Conservation (phyloP, 2,329 filamentous ascomycete species). For the Trichophyton simii region DNA sequence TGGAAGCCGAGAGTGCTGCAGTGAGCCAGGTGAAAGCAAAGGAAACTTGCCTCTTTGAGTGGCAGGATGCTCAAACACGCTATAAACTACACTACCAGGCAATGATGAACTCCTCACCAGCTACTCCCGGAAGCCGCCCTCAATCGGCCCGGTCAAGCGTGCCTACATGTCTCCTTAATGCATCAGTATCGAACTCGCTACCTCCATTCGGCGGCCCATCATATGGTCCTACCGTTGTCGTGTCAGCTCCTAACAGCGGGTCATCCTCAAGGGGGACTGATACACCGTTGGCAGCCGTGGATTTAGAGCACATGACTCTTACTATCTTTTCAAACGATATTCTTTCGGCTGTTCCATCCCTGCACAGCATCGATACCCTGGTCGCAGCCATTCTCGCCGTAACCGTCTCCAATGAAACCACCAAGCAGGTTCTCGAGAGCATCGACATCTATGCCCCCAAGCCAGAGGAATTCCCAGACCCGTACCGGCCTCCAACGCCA, state of each 20-base stretch:
- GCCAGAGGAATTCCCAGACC: constrained; percentile 7
- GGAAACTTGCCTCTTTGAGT: constrained; percentile 36
- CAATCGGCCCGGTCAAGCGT: neutral
- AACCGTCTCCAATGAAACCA: constrained; percentile 32
- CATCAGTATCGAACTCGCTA: constrained; percentile 6
- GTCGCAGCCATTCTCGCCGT: constrained; percentile 35
- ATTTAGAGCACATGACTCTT: constrained; percentile 31
- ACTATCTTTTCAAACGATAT: constrained; percentile 32
- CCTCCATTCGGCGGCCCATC: constrained; percentile 12
- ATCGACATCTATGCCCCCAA: constrained; percentile 23
- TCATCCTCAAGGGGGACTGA: constrained; percentile 21
- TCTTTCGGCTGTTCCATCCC: constrained; percentile 30
- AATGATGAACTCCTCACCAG: constrained; percentile 13
- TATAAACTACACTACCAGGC: constrained; percentile 38
- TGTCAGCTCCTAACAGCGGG: constrained; percentile 24
- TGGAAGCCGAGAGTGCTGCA: constrained; percentile 33
- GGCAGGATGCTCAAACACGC: constrained; percentile 28
- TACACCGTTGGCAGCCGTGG: constrained; percentile 31
- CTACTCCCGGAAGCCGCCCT: neutral
- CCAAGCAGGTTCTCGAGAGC: constrained; percentile 27
- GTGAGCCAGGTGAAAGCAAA: constrained; percentile 33
- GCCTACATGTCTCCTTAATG: constrained; percentile 7
- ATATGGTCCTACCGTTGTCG: constrained; percentile 27
- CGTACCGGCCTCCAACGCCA: constrained; percentile 9
- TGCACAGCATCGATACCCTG: constrained; percentile 38